Base-by-base conservation (phyloP, 2,329 filamentous ascomycete genomes). In the Diatrype stigma region DNA sequence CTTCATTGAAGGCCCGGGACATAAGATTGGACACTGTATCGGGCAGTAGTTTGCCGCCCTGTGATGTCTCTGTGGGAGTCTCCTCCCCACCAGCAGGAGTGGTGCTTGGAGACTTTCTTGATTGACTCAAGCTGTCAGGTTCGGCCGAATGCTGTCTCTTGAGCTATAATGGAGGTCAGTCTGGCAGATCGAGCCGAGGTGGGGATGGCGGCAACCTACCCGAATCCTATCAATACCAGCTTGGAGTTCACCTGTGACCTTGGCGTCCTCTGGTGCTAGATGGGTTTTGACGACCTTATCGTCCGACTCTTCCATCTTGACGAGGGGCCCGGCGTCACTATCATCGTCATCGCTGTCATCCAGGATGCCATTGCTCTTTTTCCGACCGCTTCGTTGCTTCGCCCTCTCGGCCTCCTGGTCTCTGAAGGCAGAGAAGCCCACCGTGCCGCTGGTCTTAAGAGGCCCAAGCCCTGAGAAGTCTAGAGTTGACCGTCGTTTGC, bases 361-460 rank as follows among this genome's bases (percentile, higher is more conserved):
- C 64, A 92, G 89, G 21, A 79, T 76, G 45, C 73, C 85, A 51
- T 81, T 86, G 62, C 76, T 81, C 73, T 82, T 85, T 70, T 84
- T 86, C 53, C 77, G 74, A 2, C 75, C 69, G 66, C 85, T 86
- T 52, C 77, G 77, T 62, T 84, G 84, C 50, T 76, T 73, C 3
- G 75, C 67, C 1, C 75, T 73, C 49, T 82, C 78, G 16, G 77
- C 71, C 38, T 82, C 78, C 51, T 79, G 77, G 56, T 95, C 91
- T 49, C 93, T 84, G 74, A 96, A 96, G 14, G 89, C 83, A 3
- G 90, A 86, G 67, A 96, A 97, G 34, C 92, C 92, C 45, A 95
- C 89, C 0, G 90, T 93, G 23, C 92, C 91, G n/a, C 84, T 83
- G 2, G 89, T 80, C 67, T 95, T 95, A 21, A 97, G 76, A 0